Percentiles rank a stretch among this genome's conserved stretches.
Evolutionary conservation across 139 green algal genomes (phyloP).

Genomic region (Penium margaritaceum): DNA sequence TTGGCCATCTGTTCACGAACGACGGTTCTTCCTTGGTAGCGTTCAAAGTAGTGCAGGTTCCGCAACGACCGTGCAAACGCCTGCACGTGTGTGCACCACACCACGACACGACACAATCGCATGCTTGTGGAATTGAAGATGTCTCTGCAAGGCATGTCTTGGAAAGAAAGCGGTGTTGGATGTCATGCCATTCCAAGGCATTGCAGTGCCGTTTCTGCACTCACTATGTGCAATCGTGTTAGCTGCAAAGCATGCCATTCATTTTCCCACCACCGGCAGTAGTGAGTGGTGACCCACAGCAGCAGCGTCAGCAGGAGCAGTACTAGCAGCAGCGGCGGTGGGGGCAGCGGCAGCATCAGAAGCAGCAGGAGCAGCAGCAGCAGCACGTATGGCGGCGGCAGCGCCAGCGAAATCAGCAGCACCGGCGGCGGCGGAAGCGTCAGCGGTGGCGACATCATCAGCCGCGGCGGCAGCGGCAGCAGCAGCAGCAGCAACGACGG

Average conservation of each 20-base stretch:
- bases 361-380: background rate
- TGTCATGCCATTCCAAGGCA: background rate
- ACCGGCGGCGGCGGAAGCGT: background rate
- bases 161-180: background rate
- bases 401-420: too few relatives aligned
- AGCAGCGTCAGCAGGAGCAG: background rate
- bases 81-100: conserved; percentile 10
- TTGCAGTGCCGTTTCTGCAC: background rate
- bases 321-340: background rate
- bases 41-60: conserved; percentile 45
- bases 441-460: background rate
- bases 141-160: background rate
- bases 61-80: conserved; percentile 44
- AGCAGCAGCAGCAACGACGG: background rate
- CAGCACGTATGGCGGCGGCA: background rate
- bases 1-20: conserved; percentile 39
- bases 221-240: background rate
- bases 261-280: background rate
- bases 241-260: background rate
- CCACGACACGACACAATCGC: too few relatives aligned
- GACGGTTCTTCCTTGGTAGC: conserved; percentile 48
- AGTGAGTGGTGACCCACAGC: background rate
- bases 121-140: too few relatives aligned
- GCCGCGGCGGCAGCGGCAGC: background rate
- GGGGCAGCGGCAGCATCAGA: background rate